Evolutionary conservation across 495 filamentous ascomycete species (phyloP).

Genomic region (Ramalina intermedia): DNA sequence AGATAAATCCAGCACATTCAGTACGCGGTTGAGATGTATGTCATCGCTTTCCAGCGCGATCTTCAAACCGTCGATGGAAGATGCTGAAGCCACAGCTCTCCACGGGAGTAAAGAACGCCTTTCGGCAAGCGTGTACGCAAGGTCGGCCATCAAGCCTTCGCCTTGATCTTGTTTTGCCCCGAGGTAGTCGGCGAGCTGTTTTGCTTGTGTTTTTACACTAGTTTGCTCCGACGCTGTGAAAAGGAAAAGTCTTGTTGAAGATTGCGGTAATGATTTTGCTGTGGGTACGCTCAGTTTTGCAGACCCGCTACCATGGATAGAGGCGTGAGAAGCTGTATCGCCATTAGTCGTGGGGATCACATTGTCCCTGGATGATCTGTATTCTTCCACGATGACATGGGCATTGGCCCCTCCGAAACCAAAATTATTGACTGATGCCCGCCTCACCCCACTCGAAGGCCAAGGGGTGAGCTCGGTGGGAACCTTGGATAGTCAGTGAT

Average conservation of each 20-base stretch:
- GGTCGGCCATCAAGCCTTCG: neutral
- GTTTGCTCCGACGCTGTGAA: no score
- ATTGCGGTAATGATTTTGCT: no score
- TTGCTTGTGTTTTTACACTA: neutral
- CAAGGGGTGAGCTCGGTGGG: neutral
- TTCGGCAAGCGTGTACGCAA: neutral
- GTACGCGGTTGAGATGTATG: neutral
- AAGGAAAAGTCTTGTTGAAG: no score
- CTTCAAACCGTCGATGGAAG: neutral
- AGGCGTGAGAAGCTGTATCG: no score
- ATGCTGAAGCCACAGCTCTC: neutral
- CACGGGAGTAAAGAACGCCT: neutral
- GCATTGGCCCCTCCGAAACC: neutral
- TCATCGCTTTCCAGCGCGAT: neutral
- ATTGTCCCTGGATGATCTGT: neutral
- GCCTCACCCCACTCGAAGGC: neutral
- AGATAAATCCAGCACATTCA: constrained; percentile 9
- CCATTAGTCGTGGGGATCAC: no score
- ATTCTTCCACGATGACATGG: neutral
- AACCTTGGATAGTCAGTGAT: neutral
- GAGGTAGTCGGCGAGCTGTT: neutral
- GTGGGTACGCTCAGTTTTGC: no score
- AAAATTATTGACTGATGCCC: neutral
- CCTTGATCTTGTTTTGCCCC: no score
- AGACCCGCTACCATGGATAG: no score